Base-by-base conservation (phyloP, 1,284 basidiomycete genomes). In the Tilletiopsis washingtonensis region DNA sequence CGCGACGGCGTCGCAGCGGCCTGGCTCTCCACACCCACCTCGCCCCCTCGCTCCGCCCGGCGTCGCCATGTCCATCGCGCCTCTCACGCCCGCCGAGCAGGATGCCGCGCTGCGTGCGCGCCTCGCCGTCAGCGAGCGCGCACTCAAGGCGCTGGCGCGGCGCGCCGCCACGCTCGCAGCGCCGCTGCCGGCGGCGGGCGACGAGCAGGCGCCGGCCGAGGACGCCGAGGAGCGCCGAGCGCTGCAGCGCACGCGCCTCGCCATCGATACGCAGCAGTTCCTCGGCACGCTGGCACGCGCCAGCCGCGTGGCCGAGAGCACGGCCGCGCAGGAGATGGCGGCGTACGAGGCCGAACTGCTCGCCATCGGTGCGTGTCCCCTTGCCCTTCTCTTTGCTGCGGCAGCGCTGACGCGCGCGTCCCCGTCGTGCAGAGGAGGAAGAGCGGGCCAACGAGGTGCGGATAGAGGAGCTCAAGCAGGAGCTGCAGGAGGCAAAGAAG, bases 381-480 rank as follows among this genome's bases (percentile, higher is more conserved):
- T 14, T 29, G n/a, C n/a, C n/a, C n/a, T n/a, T n/a, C n/a, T n/a
- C n/a, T n/a, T n/a, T n/a, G n/a, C n/a, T n/a, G n/a, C n/a, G n/a
- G n/a, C n/a, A n/a, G n/a, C n/a, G n/a, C n/a, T n/a, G n/a, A n/a
- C n/a, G n/a, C n/a, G n/a, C n/a, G n/a, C n/a, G n/a, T n/a, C n/a
- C n/a, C n/a, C n/a, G n/a, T n/a, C n/a, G 27, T 14, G 14, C 27
- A 29, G 49, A 57, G 11, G 24, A 25, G 1, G 52, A 64, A n/a
- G 38, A 51, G 59, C 36, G 24, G 39, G 4, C 24, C n/a, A 6
- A 62, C 62, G 17, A 50, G 54, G 37, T 11, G 37, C n/a, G 42
- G 56, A 64, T 64, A 23, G 40, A 53, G 11, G 41, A 45, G 32
- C 44, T 64, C n/a, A 64, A 64, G 43, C 42, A 39, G 19, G 44